Evolutionary conservation across 2,329 filamentous ascomycete genomes (phyloP).

Genomic region (Neobulgaria alba): DNA sequence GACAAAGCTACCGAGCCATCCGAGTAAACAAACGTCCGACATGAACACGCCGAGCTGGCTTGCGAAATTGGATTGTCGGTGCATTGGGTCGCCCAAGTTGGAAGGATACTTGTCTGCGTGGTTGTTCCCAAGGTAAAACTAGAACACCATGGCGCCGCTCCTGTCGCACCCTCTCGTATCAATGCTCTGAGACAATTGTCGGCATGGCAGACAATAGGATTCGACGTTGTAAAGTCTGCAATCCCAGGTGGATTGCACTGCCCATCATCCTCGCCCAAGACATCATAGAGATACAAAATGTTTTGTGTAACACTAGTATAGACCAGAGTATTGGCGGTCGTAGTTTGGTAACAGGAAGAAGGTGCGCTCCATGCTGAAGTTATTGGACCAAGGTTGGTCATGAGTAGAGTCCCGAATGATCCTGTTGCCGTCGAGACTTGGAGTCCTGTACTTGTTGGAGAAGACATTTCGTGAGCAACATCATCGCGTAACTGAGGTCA

Average conservation of each 20-base stretch:
- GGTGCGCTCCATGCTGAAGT: neutral
- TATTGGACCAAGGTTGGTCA: neutral
- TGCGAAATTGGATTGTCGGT: conserved; percentile 1
- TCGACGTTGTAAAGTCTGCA: neutral
- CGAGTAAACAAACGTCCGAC: neutral
- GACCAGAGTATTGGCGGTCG: neutral
- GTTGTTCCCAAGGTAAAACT: neutral
- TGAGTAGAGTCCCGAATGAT: neutral
- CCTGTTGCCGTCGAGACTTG: neutral
- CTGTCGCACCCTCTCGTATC: conserved; percentile 2
- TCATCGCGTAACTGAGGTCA: neutral
- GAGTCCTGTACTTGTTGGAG: neutral
- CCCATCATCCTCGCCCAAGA: neutral
- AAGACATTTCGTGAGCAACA: neutral
- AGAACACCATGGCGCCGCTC: conserved; percentile 3
- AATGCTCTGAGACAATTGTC: conserved; percentile 5
- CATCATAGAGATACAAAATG: neutral
- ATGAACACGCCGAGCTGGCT: conserved; percentile 2
- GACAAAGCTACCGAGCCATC: neutral
- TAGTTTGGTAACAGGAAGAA: neutral
- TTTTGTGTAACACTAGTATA: neutral
- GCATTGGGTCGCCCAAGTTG: conserved; percentile 2
- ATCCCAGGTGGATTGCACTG: neutral
- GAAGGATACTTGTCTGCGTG: neutral
- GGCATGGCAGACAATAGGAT: neutral